These are phyloP conservation scores for Przewalskia tangutica DNA, from an alignment of 257 asterid species.

Conservation along the genomic window DNA sequence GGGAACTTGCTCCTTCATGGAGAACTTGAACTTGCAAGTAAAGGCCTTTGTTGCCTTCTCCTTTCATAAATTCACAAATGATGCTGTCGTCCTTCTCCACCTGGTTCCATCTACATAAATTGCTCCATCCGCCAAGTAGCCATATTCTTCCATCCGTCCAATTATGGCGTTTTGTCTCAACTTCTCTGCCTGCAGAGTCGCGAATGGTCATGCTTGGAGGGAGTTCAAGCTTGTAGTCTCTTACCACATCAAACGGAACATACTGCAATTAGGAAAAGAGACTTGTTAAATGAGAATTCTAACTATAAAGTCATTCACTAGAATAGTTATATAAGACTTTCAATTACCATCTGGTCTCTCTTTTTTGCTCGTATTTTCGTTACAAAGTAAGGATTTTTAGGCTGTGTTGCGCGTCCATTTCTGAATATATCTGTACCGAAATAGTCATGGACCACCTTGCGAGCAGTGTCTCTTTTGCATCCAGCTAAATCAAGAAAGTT, in stretches of 20 bases:
- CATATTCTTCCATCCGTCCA: conserved; percentile 13
- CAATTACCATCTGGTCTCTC: background rate
- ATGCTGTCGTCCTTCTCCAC: background rate
- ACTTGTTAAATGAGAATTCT: background rate
- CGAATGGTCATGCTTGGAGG: background rate
- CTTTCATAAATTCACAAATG: conserved; percentile 10
- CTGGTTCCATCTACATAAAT: conserved; percentile 2
- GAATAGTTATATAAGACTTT: background rate
- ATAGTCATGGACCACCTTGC: background rate
- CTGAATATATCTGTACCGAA: background rate
- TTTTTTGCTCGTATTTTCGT: background rate
- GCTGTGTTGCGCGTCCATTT: background rate
- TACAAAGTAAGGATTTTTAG: conserved; percentile 6
- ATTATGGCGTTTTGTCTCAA: background rate
- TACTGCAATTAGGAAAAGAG: background rate
- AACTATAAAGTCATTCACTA: background rate
- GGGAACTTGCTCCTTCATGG: background rate
- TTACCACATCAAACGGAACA: conserved; percentile 1
- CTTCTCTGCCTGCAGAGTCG: background rate
- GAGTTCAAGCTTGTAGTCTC: background rate
- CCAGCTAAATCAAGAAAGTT: background rate
- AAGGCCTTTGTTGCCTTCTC: background rate
- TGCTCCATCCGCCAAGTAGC: conserved; percentile 1
- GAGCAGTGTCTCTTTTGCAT: background rate
- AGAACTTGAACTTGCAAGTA: conserved; percentile 1